Evolutionary conservation across 2,329 filamentous ascomycete genomes (phyloP), one percentile per base, ranked within the genome.

Genomic region (Sporothrix brasiliensis): DNA sequence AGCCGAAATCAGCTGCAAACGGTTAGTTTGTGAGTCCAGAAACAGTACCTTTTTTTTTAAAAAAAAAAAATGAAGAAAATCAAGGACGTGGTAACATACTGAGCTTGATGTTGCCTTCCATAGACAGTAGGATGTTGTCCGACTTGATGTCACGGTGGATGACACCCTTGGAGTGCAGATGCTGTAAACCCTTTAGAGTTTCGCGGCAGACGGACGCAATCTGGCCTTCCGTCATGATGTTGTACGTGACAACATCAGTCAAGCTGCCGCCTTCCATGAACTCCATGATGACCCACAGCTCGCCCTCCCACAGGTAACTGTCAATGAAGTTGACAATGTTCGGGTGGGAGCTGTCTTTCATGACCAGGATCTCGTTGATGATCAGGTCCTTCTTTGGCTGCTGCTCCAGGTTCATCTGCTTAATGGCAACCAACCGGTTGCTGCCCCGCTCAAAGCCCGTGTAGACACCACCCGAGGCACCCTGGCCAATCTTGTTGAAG

Each of bases 301-400:
- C 95, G 56, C 94, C 92, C 14, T 88, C 87, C 71, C 94, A 91
- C 13, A 99, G 85, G 79, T 94, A 98, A 79, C 94, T 97, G 83
- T 98, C 95, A 82, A 98, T 94, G 80, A 98, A 99, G 80, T 99
- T 99, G 81, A 99, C 95, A 81, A 99, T 97, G 79, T 98, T 98
- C 77, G 93, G 94, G 79, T 99, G 95, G 71, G 92, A 95, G 84
- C 94, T 97, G 77, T 98, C 95, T 83, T 96, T 97, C 95, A 99
- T 99, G 71, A 99, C 95, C 71, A 99, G 82, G 75, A 99, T 99
- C 79, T 99, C 95, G 80, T 99, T 99, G 81, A 99, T 97, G 77
- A 99, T 99, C 65, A 98, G 84, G 76, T 99, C 95, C 81, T 99
- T 99, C 87, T 98, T 98, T 2, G 95, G 95, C 77, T 99, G 95